These are phyloP conservation scores for Ophiosphaerella narmari DNA, from an alignment of 2,329 filamentous ascomycete genomes.

Conservation along the genomic window DNA sequence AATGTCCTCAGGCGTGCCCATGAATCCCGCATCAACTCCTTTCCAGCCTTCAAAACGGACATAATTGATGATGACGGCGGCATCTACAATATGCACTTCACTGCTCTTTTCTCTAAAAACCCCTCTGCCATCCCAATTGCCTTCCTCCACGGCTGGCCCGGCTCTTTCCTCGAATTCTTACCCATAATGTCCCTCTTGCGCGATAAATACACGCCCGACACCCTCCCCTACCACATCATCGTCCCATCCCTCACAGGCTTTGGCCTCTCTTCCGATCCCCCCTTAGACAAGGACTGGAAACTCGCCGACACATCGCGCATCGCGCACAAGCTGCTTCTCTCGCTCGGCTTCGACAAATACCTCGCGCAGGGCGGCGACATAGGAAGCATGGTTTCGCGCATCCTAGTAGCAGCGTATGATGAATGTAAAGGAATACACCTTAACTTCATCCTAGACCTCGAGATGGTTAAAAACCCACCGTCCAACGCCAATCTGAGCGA, in stretches of 20 bases:
- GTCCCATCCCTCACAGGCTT: constrained; percentile 62
- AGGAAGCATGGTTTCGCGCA: constrained; percentile 51
- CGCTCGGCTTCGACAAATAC: constrained; percentile 59
- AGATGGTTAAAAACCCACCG: constrained; percentile 5
- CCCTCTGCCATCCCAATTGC: constrained; percentile 56
- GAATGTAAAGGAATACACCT: constrained; percentile 54
- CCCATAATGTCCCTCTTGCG: constrained; percentile 54
- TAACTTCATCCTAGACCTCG: constrained; percentile 32
- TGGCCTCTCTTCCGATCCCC: constrained; percentile 55
- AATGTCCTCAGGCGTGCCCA: constrained; percentile 37
- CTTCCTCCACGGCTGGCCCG: constrained; percentile 63
- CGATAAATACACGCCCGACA: constrained; percentile 54
- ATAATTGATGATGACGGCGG: constrained; percentile 49
- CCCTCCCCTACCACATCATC: constrained; percentile 62
- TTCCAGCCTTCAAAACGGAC: constrained; percentile 55
- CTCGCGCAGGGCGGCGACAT: constrained; percentile 64
- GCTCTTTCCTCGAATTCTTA: constrained; percentile 60
- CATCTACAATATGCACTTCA: constrained; percentile 53
- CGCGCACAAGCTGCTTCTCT: constrained; percentile 58
- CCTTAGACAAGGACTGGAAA: constrained; percentile 52
- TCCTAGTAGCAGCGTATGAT: constrained; percentile 49
- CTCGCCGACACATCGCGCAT: constrained; percentile 49
- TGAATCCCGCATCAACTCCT: constrained; percentile 53
- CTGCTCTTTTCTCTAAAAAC: constrained; percentile 59
- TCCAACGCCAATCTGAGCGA: constrained; percentile 26